Evolutionary conservation across 192 early-diverging fungal genomes (phyloP).

Genomic region (Backusella parvicylindrica): DNA sequence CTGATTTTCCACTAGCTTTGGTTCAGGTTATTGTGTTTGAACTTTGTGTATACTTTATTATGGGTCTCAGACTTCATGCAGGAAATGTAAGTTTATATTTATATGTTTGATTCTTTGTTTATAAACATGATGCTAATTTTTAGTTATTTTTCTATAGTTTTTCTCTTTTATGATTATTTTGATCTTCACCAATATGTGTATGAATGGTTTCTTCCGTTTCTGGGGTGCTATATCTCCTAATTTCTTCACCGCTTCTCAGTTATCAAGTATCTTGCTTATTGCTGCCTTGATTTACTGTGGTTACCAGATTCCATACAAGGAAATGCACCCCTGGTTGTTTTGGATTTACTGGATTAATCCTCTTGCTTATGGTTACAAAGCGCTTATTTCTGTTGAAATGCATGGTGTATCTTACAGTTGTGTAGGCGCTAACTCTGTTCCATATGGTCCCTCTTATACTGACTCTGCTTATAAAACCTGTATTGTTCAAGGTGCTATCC

Average conservation of each 20-base stretch:
- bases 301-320: conserved; percentile 57
- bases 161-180: conserved; percentile 53
- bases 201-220: conserved; percentile 59
- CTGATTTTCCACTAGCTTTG: conserved; percentile 47
- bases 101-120: conserved; percentile 1
- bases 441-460: conserved; percentile 35
- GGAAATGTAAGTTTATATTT: conserved; percentile 38
- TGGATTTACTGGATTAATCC: conserved; percentile 69
- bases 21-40: conserved; percentile 55
- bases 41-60: conserved; percentile 62
- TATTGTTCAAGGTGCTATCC: conserved; percentile 56
- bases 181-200: conserved; percentile 47
- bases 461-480: conserved; percentile 47
- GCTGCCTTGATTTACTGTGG: conserved; percentile 53
- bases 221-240: conserved; percentile 46
- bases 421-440: conserved; percentile 21
- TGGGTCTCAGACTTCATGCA: conserved; percentile 52
- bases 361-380: conserved; percentile 53
- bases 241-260: conserved; percentile 49
- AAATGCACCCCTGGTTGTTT: conserved; percentile 58
- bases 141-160: conserved; percentile 51
- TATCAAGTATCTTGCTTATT: conserved; percentile 51
- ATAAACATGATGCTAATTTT: conserved; percentile 50
- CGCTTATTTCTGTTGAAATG: conserved; percentile 62
- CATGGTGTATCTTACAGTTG: conserved; percentile 44